These are phyloP conservation scores for Periconia sp. DNA, from an alignment of 2,329 filamentous ascomycete genomes.

Conservation along the genomic window DNA sequence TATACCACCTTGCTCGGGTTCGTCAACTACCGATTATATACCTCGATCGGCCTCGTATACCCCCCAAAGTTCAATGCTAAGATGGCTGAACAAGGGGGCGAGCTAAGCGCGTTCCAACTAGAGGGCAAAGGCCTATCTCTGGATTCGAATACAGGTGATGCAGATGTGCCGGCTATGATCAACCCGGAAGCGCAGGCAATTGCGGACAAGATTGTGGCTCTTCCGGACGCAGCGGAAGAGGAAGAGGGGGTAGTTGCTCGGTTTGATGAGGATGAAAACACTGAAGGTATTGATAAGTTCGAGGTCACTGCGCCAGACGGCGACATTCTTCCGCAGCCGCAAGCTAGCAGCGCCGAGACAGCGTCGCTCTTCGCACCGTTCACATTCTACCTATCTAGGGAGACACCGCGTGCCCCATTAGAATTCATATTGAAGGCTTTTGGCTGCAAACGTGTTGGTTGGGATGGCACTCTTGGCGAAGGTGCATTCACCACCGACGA, in stretches of 20 bases:
- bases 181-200: slow-evolving; percentile 56
- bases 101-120: slow-evolving; percentile 88
- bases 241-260: slow-evolving; percentile 22
- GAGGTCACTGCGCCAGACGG: slow-evolving; percentile 82
- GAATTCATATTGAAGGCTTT: slow-evolving; percentile 95
- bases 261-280: slow-evolving; percentile 43
- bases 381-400: slow-evolving; percentile 91
- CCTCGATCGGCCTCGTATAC: slow-evolving; percentile 88
- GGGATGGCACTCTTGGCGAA: slow-evolving; percentile 89
- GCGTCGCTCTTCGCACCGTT: slow-evolving; percentile 83
- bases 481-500: slow-evolving; percentile 93
- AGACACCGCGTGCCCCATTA: slow-evolving; percentile 86
- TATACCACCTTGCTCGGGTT: slow-evolving; percentile 97
- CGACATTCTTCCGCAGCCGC: slow-evolving; percentile 84
- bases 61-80: slow-evolving; percentile 89
- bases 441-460: slow-evolving; percentile 93
- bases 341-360: slow-evolving; percentile 68
- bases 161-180: slow-evolving; percentile 29
- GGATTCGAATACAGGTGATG: slow-evolving; percentile 30
- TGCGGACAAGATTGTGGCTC: slow-evolving; percentile 52
- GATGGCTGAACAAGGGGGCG: slow-evolving; percentile 88
- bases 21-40: slow-evolving; percentile 95
- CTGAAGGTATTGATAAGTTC: slow-evolving; percentile 81
- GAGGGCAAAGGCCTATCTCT: slow-evolving; percentile 70
- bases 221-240: slow-evolving; percentile 45